A percentile compares a stretch with the other conserved stretches of the same genome.
phyloP scores from a whole-genome alignment of 2,329 filamentous ascomycete genomes.

The Fusarium oxysporum region DNA sequence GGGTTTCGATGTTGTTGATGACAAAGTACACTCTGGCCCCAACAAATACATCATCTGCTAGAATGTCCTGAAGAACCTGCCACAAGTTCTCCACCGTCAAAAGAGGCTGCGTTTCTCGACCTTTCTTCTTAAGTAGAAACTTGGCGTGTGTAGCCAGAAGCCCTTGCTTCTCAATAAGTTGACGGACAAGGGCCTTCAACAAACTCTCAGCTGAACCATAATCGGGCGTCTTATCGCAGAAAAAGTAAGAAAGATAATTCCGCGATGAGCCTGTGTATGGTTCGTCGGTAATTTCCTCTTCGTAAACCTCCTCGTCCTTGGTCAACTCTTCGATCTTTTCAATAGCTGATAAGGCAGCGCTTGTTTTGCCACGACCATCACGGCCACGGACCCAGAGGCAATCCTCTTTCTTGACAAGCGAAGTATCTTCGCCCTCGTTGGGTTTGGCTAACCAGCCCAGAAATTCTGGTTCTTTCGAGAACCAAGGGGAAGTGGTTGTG shows the following conservation, averaged over 20 bases:
- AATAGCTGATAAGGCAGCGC: slow-evolving; percentile 54
- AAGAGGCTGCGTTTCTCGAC: slow-evolving; percentile 14
- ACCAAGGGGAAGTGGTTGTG: slow-evolving; percentile 53
- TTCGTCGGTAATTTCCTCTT: slow-evolving; percentile 38
- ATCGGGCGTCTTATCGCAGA: slow-evolving; percentile 54
- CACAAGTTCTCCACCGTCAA: slow-evolving; percentile 46
- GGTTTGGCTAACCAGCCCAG: slow-evolving; percentile 49
- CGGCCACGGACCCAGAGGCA: slow-evolving; percentile 56
- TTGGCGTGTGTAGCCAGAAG: slow-evolving; percentile 52
- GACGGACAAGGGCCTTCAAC: slow-evolving; percentile 54
- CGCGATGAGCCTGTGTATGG: slow-evolving; percentile 24
- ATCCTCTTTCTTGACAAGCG: slow-evolving; percentile 39
- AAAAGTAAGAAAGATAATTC: slow-evolving; percentile 54
- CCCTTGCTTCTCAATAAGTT: slow-evolving; percentile 52
- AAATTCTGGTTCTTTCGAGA: slow-evolving; percentile 53
- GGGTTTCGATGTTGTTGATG: slow-evolving; percentile 55
- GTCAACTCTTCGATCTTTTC: slow-evolving; percentile 50
- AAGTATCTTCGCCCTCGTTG: background rate
- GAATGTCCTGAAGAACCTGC: slow-evolving; percentile 57
- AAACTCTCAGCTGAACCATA: slow-evolving; percentile 55
- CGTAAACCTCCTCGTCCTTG: slow-evolving; percentile 45
- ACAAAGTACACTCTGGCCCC: slow-evolving; percentile 52
- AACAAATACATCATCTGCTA: slow-evolving; percentile 47
- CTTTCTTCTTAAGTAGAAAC: slow-evolving; percentile 46
- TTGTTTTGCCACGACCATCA: slow-evolving; percentile 57